phyloP scores from a whole-genome alignment of 1,284 basidiomycete species.

The Leccinum laetum region DNA sequence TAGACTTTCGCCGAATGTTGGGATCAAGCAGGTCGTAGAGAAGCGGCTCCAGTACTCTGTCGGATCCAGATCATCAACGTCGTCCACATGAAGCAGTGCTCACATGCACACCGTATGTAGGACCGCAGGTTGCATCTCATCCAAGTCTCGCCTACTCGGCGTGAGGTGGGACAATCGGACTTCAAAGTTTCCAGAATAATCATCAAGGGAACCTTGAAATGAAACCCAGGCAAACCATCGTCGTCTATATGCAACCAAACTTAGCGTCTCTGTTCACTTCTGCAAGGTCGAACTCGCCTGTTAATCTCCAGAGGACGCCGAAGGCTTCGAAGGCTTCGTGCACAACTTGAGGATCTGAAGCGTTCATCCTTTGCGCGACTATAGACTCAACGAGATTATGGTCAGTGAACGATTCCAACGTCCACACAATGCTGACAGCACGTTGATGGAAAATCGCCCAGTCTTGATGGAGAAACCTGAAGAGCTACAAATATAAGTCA shows the following conservation, averaged over 20 bases:
- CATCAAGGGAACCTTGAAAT: slow-evolving; percentile 85
- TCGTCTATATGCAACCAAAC: slow-evolving; percentile 67
- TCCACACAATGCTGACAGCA: slow-evolving; percentile 87
- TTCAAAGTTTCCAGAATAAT: slow-evolving; percentile 84
- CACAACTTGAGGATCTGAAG: slow-evolving; percentile 46
- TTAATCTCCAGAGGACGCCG: slow-evolving; percentile 90
- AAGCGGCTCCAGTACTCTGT: slow-evolving; percentile 85
- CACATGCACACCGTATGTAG: slow-evolving; percentile 71
- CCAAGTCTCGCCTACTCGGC: slow-evolving; percentile 90
- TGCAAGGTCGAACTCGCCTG: slow-evolving; percentile 51
- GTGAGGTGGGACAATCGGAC: slow-evolving; percentile 69
- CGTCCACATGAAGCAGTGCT: neutral
- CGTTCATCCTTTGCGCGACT: slow-evolving; percentile 68
- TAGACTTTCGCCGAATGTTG: slow-evolving; percentile 52
- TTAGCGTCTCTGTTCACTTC: slow-evolving; percentile 4
- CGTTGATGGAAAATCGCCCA: slow-evolving; percentile 79
- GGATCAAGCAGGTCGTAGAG: slow-evolving; percentile 80
- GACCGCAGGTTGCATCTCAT: slow-evolving; percentile 93
- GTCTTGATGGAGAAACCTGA: slow-evolving; percentile 73
- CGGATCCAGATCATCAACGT: slow-evolving; percentile 9
- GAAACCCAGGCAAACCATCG: slow-evolving; percentile 74
- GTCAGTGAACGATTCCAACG: slow-evolving; percentile 64
- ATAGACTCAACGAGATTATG: slow-evolving; percentile 75
- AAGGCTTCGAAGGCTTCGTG: slow-evolving; percentile 82
- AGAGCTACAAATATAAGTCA: slow-evolving; percentile 47